A percentile compares a stretch with the other conserved stretches of the same genome.
phyloP scores from a whole-genome alignment of 2,329 filamentous ascomycete genomes.

The Ophiostoma quercus region DNA sequence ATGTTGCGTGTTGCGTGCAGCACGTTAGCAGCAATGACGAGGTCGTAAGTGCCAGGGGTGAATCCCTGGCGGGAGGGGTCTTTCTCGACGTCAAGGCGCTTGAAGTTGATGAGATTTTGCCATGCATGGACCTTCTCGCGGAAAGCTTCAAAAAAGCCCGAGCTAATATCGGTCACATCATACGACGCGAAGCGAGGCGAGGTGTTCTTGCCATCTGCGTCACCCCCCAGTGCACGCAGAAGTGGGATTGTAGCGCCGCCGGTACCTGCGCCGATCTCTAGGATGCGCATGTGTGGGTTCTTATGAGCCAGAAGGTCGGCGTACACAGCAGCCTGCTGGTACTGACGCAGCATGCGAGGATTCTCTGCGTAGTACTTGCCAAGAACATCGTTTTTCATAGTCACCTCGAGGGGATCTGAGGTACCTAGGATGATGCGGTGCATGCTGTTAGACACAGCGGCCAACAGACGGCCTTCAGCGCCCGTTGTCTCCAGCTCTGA shows the following conservation, averaged over 20 bases:
- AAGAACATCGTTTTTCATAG: slow-evolving; percentile 31
- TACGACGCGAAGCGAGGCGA: slow-evolving; percentile 31
- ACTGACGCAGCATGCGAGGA: slow-evolving; percentile 28
- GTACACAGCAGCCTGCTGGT: slow-evolving; percentile 26
- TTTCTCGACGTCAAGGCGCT: slow-evolving; percentile 32
- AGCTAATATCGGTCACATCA: slow-evolving; percentile 41
- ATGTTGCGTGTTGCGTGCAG: slow-evolving; percentile 33
- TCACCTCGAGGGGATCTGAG: slow-evolving; percentile 32
- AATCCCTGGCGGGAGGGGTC: slow-evolving; percentile 35
- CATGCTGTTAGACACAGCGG: slow-evolving; percentile 25
- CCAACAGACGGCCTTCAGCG: slow-evolving; percentile 26
- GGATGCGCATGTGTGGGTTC: slow-evolving; percentile 32
- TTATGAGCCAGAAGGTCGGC: slow-evolving; percentile 28
- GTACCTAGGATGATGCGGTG: slow-evolving; percentile 29
- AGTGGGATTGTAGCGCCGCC: slow-evolving; percentile 31
- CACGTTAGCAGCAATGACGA: slow-evolving; percentile 36
- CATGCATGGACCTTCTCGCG: slow-evolving; percentile 31
- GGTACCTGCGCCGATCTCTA: slow-evolving; percentile 39
- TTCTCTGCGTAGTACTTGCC: slow-evolving; percentile 28
- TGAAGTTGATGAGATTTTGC: slow-evolving; percentile 22
- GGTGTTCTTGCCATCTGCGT: slow-evolving; percentile 11
- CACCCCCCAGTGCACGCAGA: slow-evolving; percentile 25
- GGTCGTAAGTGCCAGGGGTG: slow-evolving; percentile 31
- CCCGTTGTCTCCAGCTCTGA: slow-evolving; percentile 16
- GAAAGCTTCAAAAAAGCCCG: slow-evolving; percentile 38